A percentile compares a stretch with the other conserved stretches of the same genome.
phyloP scores from a whole-genome alignment of 1,139 yeast species.

The Suhomyces ambrosiae region DNA sequence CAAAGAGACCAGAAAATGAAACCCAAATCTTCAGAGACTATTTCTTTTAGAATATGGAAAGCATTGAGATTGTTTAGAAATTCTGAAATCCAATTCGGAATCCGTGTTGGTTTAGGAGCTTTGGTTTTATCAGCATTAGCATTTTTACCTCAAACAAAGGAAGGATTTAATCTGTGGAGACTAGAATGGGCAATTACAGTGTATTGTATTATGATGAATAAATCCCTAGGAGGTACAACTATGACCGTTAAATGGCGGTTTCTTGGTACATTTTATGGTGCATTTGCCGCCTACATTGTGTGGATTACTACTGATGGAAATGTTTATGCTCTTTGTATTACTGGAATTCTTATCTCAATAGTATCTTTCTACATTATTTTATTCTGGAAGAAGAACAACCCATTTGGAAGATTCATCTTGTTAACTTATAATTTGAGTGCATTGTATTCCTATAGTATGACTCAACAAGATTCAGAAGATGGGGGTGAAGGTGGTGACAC shows the following conservation, averaged over 20 bases:
- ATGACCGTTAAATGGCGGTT: constrained; percentile 78
- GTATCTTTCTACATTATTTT: constrained; percentile 72
- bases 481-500: constrained; percentile 71
- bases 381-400: constrained; percentile 63
- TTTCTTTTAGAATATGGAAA: constrained; percentile 34
- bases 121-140: constrained; percentile 68
- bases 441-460: constrained; percentile 71
- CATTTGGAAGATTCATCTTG: constrained; percentile 72
- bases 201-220: constrained; percentile 81
- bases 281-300: constrained; percentile 56
- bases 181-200: constrained; percentile 86
- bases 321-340: constrained; percentile 51
- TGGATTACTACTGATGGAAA: constrained; percentile 66
- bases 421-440: constrained; percentile 81
- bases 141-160: constrained; percentile 57
- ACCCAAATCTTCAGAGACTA: constrained; percentile 3
- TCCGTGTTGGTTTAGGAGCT: constrained; percentile 80
- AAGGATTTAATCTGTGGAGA: constrained; percentile 63
- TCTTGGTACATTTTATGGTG: constrained; percentile 75
- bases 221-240: constrained; percentile 84
- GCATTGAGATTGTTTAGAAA: constrained; percentile 43
- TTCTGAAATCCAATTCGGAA: constrained; percentile 75
- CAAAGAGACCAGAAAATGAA: constrained; percentile 1
- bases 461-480: constrained; percentile 60
- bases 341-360: constrained; percentile 62